Conservation (phyloP, 2,329 filamentous ascomycete species). For the Cadophora sp. region DNA sequence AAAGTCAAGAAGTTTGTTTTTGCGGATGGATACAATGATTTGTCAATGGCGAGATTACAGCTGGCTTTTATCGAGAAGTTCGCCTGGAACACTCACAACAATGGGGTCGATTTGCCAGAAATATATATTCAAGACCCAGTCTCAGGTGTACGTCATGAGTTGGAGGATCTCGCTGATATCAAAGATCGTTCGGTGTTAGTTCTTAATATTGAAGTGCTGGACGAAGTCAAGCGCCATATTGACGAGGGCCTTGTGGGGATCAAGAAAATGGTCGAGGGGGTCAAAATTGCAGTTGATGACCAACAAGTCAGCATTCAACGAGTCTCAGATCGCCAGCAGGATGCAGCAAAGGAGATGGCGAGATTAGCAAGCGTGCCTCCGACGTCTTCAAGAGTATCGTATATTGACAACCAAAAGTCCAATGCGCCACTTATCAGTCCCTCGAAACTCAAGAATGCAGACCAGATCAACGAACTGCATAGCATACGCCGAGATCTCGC, state of each 20-base stretch:
- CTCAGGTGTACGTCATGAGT: constrained; percentile 93
- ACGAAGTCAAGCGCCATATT: constrained; percentile 96
- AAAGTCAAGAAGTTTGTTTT: constrained; percentile 97
- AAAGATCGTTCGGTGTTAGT: constrained; percentile 96
- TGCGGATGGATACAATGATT: constrained; percentile 79
- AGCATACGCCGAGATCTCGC: constrained; percentile 86
- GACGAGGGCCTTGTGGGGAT: constrained; percentile 88
- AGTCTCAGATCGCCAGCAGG: constrained; percentile 89
- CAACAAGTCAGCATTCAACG: constrained; percentile 83
- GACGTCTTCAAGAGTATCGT: constrained; percentile 38
- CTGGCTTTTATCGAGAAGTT: constrained; percentile 99
- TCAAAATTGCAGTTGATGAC: constrained; percentile 83
- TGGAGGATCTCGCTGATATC: constrained; percentile 91
- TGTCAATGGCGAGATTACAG: constrained; percentile 88
- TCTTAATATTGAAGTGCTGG: constrained; percentile 88
- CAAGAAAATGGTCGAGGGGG: constrained; percentile 81
- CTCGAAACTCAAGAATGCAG: constrained; percentile 48
- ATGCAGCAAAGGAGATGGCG: constrained; percentile 87
- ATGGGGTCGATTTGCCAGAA: constrained; percentile 90
- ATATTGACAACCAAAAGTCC: constrained; percentile 35
- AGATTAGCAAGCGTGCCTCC: constrained; percentile 44
- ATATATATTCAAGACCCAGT: constrained; percentile 98
- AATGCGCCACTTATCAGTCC: constrained; percentile 41
- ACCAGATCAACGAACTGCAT: constrained; percentile 80
- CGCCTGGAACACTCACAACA: constrained; percentile 96